Conservation (phyloP, 495 filamentous ascomycete species). For the Penicillium tannophilum region DNA sequence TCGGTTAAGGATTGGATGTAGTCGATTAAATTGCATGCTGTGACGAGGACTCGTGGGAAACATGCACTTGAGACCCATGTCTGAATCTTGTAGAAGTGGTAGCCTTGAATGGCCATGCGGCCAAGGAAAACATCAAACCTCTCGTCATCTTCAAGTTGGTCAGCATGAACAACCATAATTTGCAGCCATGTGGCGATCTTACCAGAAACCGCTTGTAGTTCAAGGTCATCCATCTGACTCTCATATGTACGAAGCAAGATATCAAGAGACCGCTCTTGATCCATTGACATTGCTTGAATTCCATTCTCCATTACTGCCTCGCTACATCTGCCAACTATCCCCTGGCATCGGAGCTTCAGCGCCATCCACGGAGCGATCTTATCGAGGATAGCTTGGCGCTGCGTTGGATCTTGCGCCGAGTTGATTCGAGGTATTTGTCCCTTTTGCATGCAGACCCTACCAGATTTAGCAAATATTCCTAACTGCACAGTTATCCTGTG, state of each 20-base stretch:
- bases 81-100: constrained; percentile 46
- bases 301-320: constrained; percentile 39
- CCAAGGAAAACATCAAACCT: constrained; percentile 34
- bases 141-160: constrained; percentile 30
- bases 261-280: constrained; percentile 42
- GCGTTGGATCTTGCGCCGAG: constrained; percentile 37
- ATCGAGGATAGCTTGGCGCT: constrained; percentile 35
- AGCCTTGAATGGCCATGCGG: constrained; percentile 41
- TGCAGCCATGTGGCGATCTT: constrained; percentile 9
- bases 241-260: constrained; percentile 41
- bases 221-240: constrained; percentile 36
- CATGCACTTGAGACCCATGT: constrained; percentile 32
- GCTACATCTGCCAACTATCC: constrained; percentile 39
- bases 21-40: constrained; percentile 42
- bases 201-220: constrained; percentile 34
- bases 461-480: background rate
- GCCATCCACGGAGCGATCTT: constrained; percentile 35
- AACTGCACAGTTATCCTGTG: background rate
- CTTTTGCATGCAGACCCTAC: constrained; percentile 40
- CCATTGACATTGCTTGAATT: constrained; percentile 37
- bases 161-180: background rate
- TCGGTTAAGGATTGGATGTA: constrained; percentile 28
- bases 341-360: constrained; percentile 39
- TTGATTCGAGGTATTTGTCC: constrained; percentile 39
- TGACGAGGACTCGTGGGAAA: constrained; percentile 34